Evolutionary conservation across 352 stramenopile genomes (phyloP), one percentile per base, ranked within the genome.

Genomic region (Plasmopara muralis): DNA sequence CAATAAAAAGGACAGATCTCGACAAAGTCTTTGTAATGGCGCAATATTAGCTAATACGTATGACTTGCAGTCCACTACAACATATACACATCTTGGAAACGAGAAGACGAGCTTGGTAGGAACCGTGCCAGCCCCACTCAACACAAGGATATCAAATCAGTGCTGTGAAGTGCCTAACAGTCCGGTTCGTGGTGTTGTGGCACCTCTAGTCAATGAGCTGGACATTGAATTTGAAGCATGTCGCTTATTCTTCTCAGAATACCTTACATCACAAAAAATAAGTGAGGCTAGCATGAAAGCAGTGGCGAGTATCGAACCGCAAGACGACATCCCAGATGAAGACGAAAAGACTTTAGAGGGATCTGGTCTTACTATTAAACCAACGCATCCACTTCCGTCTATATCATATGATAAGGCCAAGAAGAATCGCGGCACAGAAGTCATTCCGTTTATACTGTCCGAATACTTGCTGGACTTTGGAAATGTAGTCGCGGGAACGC

Each of bases 381-480:
- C 51, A 48, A 42, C 12, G 10, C 43, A 40, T 15, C 40, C 38
- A 5, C 14, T 39, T 7, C 46, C 57, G 15, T 47, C 48, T 8
- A 44, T 31, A 34, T 58, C 50, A 33, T 37, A 61, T 25, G 8
- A 16, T 10, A 72, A 69, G 43, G 6, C 57, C 14, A 30, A 50
- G 15, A 72, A 69, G 55, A 74, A 70, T 45, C 54, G 53, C 6
- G 53, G 38, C 4, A 44, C 50, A 0, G 70, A 84, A 42, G 66
- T 50, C 10, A 74, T 84, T 5, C 62, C 72, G 8, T 97, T 97
- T 55, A 70, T 96, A 40, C 50, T 96, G 13, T 95, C 85, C 3
- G 74, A 90, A 49, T 97, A 97, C 55, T 75, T 95, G 1, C 72
- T 95, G 20, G 93, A 98, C 58, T 98, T 98, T 61, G 93, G 92